Evolutionary conservation across 345 rosid species (phyloP).

Genomic region (Citrus trifoliata): DNA sequence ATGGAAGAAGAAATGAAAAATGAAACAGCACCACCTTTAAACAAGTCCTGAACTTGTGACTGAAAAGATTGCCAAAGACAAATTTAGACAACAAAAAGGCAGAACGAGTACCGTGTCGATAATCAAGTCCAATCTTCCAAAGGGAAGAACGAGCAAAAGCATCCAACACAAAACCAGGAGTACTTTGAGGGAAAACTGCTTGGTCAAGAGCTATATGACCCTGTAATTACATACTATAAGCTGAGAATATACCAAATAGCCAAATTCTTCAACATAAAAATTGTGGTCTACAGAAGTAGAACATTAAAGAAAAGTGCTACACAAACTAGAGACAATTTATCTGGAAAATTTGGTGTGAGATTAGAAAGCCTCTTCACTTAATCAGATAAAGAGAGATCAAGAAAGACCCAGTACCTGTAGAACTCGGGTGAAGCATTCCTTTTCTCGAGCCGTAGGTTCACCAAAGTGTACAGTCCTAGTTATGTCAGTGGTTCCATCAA

Average conservation of each 20-base stretch:
- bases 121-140: constrained; percentile 97
- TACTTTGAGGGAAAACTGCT: constrained; percentile 87
- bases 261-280: not conserved
- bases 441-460: constrained; percentile 71
- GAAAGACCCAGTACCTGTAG: constrained; percentile 50
- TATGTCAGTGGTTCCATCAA: constrained; percentile 95
- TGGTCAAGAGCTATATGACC: constrained; percentile 98
- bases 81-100: constrained; percentile 5
- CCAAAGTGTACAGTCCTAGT: constrained; percentile 95
- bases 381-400: not conserved
- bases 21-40: not conserved
- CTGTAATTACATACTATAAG: constrained; percentile 36
- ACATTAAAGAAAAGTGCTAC: not conserved
- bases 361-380: not conserved
- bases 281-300: not conserved
- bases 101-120: constrained; percentile 71
- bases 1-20: constrained; percentile 15
- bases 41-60: not conserved
- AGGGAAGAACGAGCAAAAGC: constrained; percentile 90
- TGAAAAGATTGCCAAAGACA: not conserved
- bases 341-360: not conserved
- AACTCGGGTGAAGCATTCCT: constrained; percentile 93
- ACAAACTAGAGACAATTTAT: not conserved
- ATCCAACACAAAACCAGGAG: constrained; percentile 93
- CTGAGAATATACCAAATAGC: constrained; percentile 2